A percentile compares a stretch with the other conserved stretches of the same genome.
phyloP scores from a whole-genome alignment of 257 asterid species.

The Fraxinus cuspidata region DNA sequence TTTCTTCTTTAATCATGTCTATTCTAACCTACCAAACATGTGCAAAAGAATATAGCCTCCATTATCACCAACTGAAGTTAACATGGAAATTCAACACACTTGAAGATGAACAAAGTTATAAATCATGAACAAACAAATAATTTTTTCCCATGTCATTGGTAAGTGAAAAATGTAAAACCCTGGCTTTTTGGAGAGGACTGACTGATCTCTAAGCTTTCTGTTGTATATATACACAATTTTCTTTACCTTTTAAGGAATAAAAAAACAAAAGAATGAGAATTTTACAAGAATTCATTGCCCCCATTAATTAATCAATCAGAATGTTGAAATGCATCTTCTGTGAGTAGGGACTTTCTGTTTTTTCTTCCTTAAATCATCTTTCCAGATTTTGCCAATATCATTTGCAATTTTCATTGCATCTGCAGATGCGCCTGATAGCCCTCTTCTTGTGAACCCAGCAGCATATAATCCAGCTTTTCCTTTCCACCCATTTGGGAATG shows the following conservation, averaged over 20 bases:
- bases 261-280: slow-evolving; percentile 18
- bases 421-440: slow-evolving; percentile 61
- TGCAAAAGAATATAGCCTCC: no score
- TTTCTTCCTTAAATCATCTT: slow-evolving; percentile 51
- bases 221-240: background rate
- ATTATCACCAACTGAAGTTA: background rate
- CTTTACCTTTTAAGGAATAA: slow-evolving; percentile 12
- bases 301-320: slow-evolving; percentile 26
- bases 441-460: slow-evolving; percentile 71
- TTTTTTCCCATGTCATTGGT: slow-evolving; percentile 9
- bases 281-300: background rate
- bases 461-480: slow-evolving; percentile 64
- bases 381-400: slow-evolving; percentile 60
- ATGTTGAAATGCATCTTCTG: slow-evolving; percentile 60
- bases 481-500: slow-evolving; percentile 70
- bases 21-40: no score
- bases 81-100: background rate
- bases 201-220: slow-evolving; percentile 31
- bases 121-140: background rate
- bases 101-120: background rate
- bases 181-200: background rate
- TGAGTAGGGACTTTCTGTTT: slow-evolving; percentile 51
- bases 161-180: slow-evolving; percentile 22
- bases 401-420: slow-evolving; percentile 59
- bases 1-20: no score